Evolutionary conservation across 1,284 basidiomycete genomes (phyloP).

Genomic region (Rhodotorula sp.): DNA sequence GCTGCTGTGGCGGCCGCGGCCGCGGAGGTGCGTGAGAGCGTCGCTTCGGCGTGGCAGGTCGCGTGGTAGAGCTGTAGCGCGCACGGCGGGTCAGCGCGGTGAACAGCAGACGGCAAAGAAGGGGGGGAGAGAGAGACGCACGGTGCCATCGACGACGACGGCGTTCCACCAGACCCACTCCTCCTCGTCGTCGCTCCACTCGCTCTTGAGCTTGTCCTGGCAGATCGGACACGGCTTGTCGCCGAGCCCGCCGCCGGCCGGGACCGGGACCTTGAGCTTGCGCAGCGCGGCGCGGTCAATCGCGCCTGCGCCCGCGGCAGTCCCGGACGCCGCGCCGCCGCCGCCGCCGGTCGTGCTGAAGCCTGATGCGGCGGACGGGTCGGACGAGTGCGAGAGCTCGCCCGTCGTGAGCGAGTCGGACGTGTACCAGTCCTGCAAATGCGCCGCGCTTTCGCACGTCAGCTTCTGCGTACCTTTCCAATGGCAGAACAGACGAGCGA

Average conservation of each 20-base stretch:
- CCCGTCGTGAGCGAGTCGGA: conserved; percentile 20
- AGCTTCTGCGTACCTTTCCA: not conserved
- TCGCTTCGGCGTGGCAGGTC: conserved; percentile 77
- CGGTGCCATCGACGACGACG: conserved; percentile 50
- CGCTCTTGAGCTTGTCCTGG: conserved; percentile 88
- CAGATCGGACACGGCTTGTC: conserved; percentile 88
- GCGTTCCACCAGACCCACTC: conserved; percentile 99
- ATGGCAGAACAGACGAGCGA: not conserved
- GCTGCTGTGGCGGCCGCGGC: not conserved
- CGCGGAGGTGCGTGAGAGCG: conserved; percentile 17
- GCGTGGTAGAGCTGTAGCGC: conserved; percentile 75
- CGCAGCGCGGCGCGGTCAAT: conserved; percentile 57
- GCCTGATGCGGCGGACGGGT: not conserved
- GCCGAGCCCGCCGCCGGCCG: conserved; percentile 61
- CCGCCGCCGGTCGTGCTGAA: not conserved
- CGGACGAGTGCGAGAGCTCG: conserved; percentile 6
- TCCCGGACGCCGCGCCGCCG: not conserved
- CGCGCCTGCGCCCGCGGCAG: conserved; percentile 1
- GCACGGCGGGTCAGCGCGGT: not conserved
- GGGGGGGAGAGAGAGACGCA: conserved; percentile 15
- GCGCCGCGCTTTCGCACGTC: conserved; percentile 33
- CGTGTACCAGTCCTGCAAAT: conserved; percentile 75
- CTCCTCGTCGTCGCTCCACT: conserved; percentile 94
- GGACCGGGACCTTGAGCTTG: conserved; percentile 73
- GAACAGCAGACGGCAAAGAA: no score